phyloP scores from a whole-genome alignment of 176 grass and related monocot species.

The Puya raimondii region DNA sequence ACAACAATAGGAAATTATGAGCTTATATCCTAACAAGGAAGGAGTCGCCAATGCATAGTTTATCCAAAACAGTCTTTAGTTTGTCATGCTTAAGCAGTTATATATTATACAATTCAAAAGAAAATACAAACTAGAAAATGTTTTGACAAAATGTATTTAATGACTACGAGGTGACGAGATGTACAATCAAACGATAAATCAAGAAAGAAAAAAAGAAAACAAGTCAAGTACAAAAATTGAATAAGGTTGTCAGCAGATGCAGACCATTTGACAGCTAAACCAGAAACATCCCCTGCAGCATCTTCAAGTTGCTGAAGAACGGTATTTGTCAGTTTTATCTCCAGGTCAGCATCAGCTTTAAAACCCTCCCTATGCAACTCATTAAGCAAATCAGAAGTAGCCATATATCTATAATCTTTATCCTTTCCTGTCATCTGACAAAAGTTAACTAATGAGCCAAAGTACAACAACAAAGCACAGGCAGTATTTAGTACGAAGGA shows the following conservation, averaged over 20 bases:
- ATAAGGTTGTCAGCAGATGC: neutral
- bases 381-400: constrained; percentile 80
- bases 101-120: neutral
- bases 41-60: neutral
- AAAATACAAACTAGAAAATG: neutral
- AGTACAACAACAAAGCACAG: neutral
- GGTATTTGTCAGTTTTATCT: constrained; percentile 54
- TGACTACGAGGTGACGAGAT: neutral
- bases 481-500: neutral
- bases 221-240: constrained; percentile 3
- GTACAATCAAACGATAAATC: neutral
- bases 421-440: constrained; percentile 88
- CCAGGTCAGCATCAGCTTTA: constrained; percentile 63
- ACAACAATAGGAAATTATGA: neutral
- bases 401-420: constrained; percentile 97
- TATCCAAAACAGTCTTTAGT: neutral
- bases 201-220: constrained; percentile 13
- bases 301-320: constrained; percentile 90
- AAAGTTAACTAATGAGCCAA: constrained; percentile 12
- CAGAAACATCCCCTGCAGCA: constrained; percentile 91
- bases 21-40: neutral
- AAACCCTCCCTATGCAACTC: constrained; percentile 71
- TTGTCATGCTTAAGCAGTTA: neutral
- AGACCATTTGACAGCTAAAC: constrained; percentile 93
- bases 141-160: neutral